Percentiles rank a stretch among this genome's conserved stretches.
These are phyloP conservation scores for Ophiosphaerella narmari DNA, from an alignment of 2,329 filamentous ascomycete species.

Conservation along the genomic window DNA sequence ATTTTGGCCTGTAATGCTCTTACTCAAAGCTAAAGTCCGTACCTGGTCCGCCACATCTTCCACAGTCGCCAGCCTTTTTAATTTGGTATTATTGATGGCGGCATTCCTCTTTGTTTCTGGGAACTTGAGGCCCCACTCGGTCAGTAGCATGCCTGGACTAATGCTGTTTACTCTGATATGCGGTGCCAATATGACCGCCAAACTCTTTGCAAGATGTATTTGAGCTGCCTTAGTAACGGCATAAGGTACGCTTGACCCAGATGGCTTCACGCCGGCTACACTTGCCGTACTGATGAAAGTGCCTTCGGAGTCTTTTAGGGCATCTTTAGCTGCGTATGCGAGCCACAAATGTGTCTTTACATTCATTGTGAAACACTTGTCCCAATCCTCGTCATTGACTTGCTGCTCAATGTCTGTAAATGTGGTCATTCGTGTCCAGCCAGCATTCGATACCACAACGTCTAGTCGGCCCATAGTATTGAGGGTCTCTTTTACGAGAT, in stretches of 20 bases:
- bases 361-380: constrained; percentile 68
- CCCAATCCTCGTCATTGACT: constrained; percentile 66
- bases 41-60: constrained; percentile 51
- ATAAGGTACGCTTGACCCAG: constrained; percentile 72
- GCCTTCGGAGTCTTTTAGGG: constrained; percentile 63
- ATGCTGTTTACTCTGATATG: constrained; percentile 69
- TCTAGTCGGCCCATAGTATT: constrained; percentile 54
- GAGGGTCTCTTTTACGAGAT: constrained; percentile 51
- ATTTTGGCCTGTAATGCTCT: constrained; percentile 46
- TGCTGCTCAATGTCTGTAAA: constrained; percentile 64
- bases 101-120: constrained; percentile 51
- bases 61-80: constrained; percentile 59
- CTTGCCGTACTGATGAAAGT: constrained; percentile 68
- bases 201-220: constrained; percentile 68
- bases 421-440: constrained; percentile 65
- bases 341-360: constrained; percentile 58
- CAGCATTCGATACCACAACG: constrained; percentile 57
- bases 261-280: constrained; percentile 66
- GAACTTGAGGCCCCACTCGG: constrained; percentile 58
- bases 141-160: constrained; percentile 66
- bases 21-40: constrained; percentile 38
- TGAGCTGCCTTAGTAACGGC: constrained; percentile 77
- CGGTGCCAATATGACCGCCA: constrained; percentile 65
- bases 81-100: constrained; percentile 50
- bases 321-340: constrained; percentile 62